Evolutionary conservation across 768 basidiomycete genomes (phyloP), one percentile per base, ranked within the genome.

Genomic region (Lentinus tigrinus): DNA sequence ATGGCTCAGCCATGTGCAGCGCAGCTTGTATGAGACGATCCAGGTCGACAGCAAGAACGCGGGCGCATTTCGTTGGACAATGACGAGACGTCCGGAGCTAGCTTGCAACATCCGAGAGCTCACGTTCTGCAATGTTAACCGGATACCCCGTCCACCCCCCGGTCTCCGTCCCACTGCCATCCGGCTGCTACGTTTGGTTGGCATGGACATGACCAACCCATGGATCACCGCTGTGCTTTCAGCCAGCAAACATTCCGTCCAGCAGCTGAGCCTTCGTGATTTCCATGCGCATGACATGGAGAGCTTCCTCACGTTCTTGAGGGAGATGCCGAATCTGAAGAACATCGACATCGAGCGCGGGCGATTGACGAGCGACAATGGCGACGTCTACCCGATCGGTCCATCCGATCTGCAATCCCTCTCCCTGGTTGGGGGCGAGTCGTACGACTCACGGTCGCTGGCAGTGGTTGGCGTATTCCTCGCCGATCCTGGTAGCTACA

Each of bases 1-100:
- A 4, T 67, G 64, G 65, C 48, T 28, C 21, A 21, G 28, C 3
- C 26, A 58, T 21, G 63, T 66, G 1, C 62, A 62, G 21, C 62
- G 59, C 44, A 65, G 61, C 54, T 46, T 66, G 19, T 66, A 62
- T 55, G 34, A 47, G 26, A 31, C 17, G 0, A 49, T 65, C 26
- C 16, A 26, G 16, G 27, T 66, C n/a, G 34, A 58, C 36, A 23
- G 34, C 13, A 26, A 43, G 13, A 54, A 36, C 31, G 52, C 42
- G 16, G 23, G 5, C 27, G 27, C 26, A 13, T 63, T 62, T 44
- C 46, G 53, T n/a, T n/a, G 14, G 5, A 27, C 59, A 5, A 19
- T 54, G 24, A 31, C 24, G 14, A 48, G 19, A 26, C 52, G 59
- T 36, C 64, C 63, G 16, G 40, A 39, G 16, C 36, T 62, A 0